Base-by-base conservation (phyloP, 768 basidiomycete species). In the Porphyrellus cyaneotinctus region DNA sequence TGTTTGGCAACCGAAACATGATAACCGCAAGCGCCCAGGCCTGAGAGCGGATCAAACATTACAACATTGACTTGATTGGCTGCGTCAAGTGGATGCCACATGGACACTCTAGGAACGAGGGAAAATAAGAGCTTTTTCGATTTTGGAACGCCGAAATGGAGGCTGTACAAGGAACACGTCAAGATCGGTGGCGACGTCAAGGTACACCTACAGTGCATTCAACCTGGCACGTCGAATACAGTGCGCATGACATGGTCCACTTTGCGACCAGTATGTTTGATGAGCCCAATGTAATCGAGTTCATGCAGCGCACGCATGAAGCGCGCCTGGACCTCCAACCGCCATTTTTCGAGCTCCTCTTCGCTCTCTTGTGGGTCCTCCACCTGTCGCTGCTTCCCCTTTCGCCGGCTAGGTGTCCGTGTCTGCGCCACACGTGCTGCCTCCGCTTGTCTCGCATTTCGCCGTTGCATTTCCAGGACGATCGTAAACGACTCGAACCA, bases 221-320 rank as follows among this genome's bases (percentile, higher is more conserved):
- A 68, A n/a, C 37, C 22, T 0, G 52, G 36, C 24, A 56, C 54
- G 15, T 89, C 88, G 57, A 83, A 87, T 5, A 85, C 75, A 0
- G 84, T 84, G 60, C 83, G 74, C 58, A 84, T 61, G 43, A 92
- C 81, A 71, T 90, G 89, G 61, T 91, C 91, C 9, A 75, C 78
- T 68, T 88, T 91, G 49, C 88, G 75, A 39, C 84, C 81, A 0
- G 87, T 90, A 56, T 88, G 88, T 63, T 87, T 88, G 63, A 91
- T 71, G 61, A 92, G 80, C 9, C 91, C 91, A 32, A 91, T 68
- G 60, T 82, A 84, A 62, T 92, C 90, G 36, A 93, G 75, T 61
- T 91, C 89, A 53, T 93, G 91, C 65, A 92, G 62, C 12, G 88
- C 82, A 17, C 87, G 80, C 47, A 91, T 78, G 65, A 92, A 93